A percentile compares a stretch with the other conserved stretches of the same genome.
Conservation (phyloP, 805 yeast species). For the Saccharomycopsis sp. region DNA sequence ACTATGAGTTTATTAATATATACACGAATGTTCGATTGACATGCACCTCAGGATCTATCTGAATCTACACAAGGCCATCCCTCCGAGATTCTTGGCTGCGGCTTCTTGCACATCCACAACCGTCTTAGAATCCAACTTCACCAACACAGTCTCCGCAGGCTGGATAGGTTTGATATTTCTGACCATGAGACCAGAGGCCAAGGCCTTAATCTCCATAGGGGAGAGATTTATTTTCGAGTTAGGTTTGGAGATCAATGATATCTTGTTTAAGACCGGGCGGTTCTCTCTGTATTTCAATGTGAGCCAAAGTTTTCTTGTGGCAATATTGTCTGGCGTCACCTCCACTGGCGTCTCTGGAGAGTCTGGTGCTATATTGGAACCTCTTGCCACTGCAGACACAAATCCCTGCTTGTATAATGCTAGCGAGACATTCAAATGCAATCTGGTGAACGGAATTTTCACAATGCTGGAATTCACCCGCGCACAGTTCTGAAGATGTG, state of each 20-base stretch:
- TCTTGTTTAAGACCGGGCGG: slow-evolving; percentile 65
- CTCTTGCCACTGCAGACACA: slow-evolving; percentile 74
- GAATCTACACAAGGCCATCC: slow-evolving; percentile 78
- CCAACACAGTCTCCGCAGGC: slow-evolving; percentile 83
- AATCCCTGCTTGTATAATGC: slow-evolving; percentile 90
- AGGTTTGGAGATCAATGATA: slow-evolving; percentile 77
- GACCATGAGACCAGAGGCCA: slow-evolving; percentile 71
- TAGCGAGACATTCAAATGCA: slow-evolving; percentile 76
- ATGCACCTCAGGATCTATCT: slow-evolving; percentile 28
- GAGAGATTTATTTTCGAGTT: slow-evolving; percentile 64
- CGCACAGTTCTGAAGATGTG: slow-evolving; percentile 84
- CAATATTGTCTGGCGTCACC: slow-evolving; percentile 78
- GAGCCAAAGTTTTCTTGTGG: slow-evolving; percentile 85
- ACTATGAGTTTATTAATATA: too few relatives aligned
- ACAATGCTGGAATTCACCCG: slow-evolving; percentile 69
- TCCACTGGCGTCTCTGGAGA: slow-evolving; percentile 47
- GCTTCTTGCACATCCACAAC: slow-evolving; percentile 84
- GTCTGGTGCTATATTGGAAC: slow-evolving; percentile 83
- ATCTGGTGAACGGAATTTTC: slow-evolving; percentile 72
- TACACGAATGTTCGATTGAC: not conserved
- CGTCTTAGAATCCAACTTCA: slow-evolving; percentile 44
- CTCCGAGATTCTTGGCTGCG: slow-evolving; percentile 59
- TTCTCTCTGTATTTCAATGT: slow-evolving; percentile 83
- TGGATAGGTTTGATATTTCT: slow-evolving; percentile 73
- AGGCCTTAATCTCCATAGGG: slow-evolving; percentile 55